Percentiles rank a stretch among this genome's conserved stretches.
These are phyloP conservation scores for Ceratocystis alfenasii DNA, from an alignment of 2,329 filamentous ascomycete genomes.

Conservation along the genomic window DNA sequence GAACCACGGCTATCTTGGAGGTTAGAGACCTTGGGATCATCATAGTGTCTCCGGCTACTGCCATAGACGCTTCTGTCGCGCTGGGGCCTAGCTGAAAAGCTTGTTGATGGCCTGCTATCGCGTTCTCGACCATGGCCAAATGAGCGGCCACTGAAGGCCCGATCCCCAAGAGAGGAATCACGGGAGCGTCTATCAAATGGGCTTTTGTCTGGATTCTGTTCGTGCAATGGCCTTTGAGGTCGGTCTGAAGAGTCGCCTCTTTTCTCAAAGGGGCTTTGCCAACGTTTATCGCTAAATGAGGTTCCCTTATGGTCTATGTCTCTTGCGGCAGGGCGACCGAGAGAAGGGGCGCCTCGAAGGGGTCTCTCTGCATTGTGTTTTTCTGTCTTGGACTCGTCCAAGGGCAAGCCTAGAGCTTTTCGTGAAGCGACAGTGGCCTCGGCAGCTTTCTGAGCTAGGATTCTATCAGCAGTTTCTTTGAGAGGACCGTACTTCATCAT, in stretches of 20 bases:
- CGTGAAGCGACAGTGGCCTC: slow-evolving; percentile 16
- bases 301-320: no score
- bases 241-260: background rate
- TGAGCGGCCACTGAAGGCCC: background rate
- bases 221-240: background rate
- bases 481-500: slow-evolving; percentile 38
- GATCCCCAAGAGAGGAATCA: background rate
- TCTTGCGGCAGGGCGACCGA: background rate
- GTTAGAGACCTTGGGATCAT: background rate
- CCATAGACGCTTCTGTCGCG: background rate
- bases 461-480: slow-evolving; percentile 26
- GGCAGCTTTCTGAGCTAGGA: slow-evolving; percentile 17
- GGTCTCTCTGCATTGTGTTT: background rate
- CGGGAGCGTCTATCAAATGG: background rate
- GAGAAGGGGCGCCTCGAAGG: background rate
- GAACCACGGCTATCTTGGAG: background rate
- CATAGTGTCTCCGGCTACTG: background rate
- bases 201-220: background rate
- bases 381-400: background rate
- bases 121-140: background rate
- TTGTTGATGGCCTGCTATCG: background rate
- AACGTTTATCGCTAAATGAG: background rate
- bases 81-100: background rate
- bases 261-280: background rate
- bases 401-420: slow-evolving; percentile 9